Conservation (phyloP, 2,329 filamentous ascomycete species). For the Venturia aucupariae region DNA sequence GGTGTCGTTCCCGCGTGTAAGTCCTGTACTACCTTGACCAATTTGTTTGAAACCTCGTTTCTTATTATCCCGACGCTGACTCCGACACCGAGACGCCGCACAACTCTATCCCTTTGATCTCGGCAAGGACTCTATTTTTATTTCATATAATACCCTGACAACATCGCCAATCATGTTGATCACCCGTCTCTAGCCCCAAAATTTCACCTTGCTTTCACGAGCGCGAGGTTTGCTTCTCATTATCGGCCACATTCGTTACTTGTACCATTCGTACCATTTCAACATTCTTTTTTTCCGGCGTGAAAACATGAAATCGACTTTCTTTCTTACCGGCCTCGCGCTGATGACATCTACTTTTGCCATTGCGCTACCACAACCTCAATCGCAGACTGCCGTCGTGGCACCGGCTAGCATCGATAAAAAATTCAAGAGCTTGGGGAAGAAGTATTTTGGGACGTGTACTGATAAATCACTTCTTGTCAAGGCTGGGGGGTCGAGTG, state of each 20-base stretch:
- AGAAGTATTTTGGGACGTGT: slow-evolving; percentile 51
- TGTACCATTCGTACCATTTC: neutral
- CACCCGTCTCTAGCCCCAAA: neutral
- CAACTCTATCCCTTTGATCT: neutral
- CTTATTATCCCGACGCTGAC: neutral
- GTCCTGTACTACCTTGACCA: neutral
- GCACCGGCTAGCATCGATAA: slow-evolving; percentile 1
- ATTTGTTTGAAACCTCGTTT: neutral
- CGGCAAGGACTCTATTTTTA: neutral
- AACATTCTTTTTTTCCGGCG: no score
- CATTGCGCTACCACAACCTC: neutral
- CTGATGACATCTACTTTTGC: neutral
- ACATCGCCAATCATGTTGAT: neutral
- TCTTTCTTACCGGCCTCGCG: neutral
- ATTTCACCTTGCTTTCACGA: no score
- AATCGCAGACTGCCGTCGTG: neutral
- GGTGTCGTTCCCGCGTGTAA: neutral
- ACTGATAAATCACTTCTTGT: slow-evolving; percentile 46
- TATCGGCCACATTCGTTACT: neutral
- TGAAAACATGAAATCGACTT: neutral
- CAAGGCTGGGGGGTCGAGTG: slow-evolving; percentile 34
- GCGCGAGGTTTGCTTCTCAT: neutral
- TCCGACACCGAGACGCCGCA: neutral
- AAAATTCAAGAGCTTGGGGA: slow-evolving; percentile 3
- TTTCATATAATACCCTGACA: neutral